These are phyloP conservation scores for Phaeosphaeria sp. DNA, from an alignment of 2,329 filamentous ascomycete species.

Conservation along the genomic window DNA sequence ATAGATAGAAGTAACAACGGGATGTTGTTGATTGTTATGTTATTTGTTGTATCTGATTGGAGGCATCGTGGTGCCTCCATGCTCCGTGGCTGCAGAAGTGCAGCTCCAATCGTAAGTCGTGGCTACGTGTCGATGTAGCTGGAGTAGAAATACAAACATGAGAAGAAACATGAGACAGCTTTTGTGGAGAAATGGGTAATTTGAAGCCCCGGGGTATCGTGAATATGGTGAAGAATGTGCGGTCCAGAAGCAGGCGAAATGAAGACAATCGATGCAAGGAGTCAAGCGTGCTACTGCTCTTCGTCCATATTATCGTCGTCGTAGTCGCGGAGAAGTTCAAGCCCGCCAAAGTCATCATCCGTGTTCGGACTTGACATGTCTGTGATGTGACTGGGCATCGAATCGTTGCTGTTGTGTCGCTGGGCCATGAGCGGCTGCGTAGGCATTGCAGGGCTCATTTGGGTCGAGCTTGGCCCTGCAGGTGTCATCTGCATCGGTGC, in stretches of 20 bases:
- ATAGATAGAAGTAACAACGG: too few relatives aligned
- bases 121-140: background rate
- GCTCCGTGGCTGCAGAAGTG: too few relatives aligned
- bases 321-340: constrained; percentile 42
- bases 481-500: constrained; percentile 11
- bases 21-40: too few relatives aligned
- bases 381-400: constrained; percentile 15
- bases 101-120: background rate
- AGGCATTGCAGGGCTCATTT: constrained; percentile 11
- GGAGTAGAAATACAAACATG: background rate
- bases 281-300: constrained; percentile 4
- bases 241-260: constrained; percentile 5
- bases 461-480: constrained; percentile 6
- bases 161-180: constrained; percentile 3
- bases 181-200: constrained; percentile 8
- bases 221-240: background rate
- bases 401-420: constrained; percentile 19
- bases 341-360: constrained; percentile 32
- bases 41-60: too few relatives aligned
- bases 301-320: constrained; percentile 36
- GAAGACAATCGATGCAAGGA: background rate
- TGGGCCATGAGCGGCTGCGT: constrained; percentile 11
- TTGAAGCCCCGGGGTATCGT: constrained; percentile 22
- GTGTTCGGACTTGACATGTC: constrained; percentile 16
- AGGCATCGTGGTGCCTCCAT: too few relatives aligned